Evolutionary conservation across 441 rosid species (phyloP), one percentile per base, ranked within the genome.

Genomic region (Populus hybrid): DNA sequence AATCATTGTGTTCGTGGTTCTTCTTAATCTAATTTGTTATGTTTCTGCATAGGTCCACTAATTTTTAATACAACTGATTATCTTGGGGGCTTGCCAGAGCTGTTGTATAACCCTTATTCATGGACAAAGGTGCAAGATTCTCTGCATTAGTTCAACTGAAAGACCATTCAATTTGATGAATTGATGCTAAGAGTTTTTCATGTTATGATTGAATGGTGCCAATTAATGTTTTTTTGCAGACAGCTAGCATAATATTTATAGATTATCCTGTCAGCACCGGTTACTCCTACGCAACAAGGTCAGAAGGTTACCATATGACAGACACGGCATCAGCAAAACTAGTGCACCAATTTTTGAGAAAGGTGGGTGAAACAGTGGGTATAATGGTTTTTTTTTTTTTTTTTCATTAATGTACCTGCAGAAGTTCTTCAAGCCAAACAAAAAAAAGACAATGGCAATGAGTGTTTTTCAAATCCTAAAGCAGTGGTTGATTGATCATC

Each of bases 401-500:
- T 16, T 16, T 5, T 12, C 61, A 53, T 53, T 16, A 18, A 53
- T 53, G 61, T 0, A 53, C 8, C 21, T 53, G 61, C 9, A 53
- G 18, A 3, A 50, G 59, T 16, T 50, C 59, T 50, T 50, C 59
- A 50, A 50, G 59, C n/a, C 12, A 50, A 50, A 50, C 18, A 50
- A 50, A 50, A 50, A 16, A 50, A 50, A 16, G 7, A 18, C 61
- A 53, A 53, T 5, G 61, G 61, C 61, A 53, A 53, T 53, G 21
- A 53, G n/a, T 18, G 61, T 53, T 53, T 36, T 72, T 50, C 61
- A 24, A 7, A 64, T 14, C 12, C 19, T 9, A 71, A 28, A 77
- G 57, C 81, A 85, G 87, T 85, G 87, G 87, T 42, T 85, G 61
- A 18, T 11, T 1, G 83, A 77, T 2, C 82, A 85, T 64, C 81